Evolutionary conservation across 179 eudicot species (phyloP).

Genomic region (Silene vulgaris): DNA sequence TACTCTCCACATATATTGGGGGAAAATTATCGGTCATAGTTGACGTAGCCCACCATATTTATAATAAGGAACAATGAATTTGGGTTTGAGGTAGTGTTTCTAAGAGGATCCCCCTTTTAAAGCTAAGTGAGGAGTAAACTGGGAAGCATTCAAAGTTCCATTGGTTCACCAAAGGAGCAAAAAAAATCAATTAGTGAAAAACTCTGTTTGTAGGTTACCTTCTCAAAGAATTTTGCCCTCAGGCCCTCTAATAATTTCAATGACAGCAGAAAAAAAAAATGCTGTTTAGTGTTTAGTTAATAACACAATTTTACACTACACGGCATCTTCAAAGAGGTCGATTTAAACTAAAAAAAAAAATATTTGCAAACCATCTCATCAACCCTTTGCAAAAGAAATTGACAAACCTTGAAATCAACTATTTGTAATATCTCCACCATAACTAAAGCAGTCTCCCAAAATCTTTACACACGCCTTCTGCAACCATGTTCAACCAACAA

Average conservation of each 20-base stretch:
- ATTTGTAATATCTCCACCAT: neutral
- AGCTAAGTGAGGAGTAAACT: neutral
- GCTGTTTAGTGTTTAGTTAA: neutral
- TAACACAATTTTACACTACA: neutral
- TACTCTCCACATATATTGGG: neutral
- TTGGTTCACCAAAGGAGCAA: neutral
- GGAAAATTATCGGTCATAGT: neutral
- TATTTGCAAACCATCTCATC: neutral
- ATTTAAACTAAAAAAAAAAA: neutral
- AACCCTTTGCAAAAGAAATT: neutral
- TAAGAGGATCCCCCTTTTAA: neutral
- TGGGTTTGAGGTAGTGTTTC: neutral
- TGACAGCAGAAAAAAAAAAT: neutral
- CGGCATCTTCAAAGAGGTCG: neutral
- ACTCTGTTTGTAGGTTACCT: neutral
- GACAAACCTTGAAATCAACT: neutral
- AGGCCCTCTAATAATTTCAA: too few relatives aligned
- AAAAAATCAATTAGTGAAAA: neutral
- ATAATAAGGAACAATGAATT: neutral
- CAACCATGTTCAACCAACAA: neutral
- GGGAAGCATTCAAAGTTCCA: neutral
- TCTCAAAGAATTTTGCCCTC: too few relatives aligned
- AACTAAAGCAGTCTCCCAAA: neutral
- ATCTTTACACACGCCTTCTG: neutral
- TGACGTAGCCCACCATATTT: neutral